Base-by-base conservation (phyloP, 2,329 filamentous ascomycete genomes). In the Magnaporthiopsis poae region DNA sequence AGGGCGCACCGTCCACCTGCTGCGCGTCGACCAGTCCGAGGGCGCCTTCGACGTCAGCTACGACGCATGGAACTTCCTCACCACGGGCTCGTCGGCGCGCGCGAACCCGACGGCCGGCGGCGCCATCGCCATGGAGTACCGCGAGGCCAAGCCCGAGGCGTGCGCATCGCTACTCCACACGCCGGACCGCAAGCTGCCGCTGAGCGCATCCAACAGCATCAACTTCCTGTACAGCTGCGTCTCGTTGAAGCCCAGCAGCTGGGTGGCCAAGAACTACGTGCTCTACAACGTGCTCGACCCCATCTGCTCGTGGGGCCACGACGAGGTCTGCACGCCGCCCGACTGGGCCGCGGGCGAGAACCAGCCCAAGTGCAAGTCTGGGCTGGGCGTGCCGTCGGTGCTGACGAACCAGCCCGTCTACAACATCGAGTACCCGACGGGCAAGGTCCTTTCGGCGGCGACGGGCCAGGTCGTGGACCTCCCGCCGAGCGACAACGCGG, bases 11-110 rank as follows among this genome's bases (percentile, higher is more conserved):
- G 74, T 88, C 67, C 80, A 85, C 70, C 83, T 91, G 66, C 80
- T 87, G 68, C 80, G 80, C 73, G 77, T 87, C 69, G 85, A 87
- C 77, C 74, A 77, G 65, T 86, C 84, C 0, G 78, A 77, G 60
- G 84, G 84, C 63, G 84, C 84, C 65, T 74, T 84, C 73, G 85
- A 87, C 74, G 81, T 87, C 76, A 73, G 71, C 69, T 87, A 87
- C 77, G 84, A 87, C 69, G 84, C 84, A 64, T 87, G 83, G 83
- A 86, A 85, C 78, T 82, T 82, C 71, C 82, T 87, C 60, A 74
- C 75, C 70, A 82, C 79, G 46, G 84, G 84, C 69, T 71, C 79
- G 68, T 77, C 78, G 15, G 85, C 84, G 60, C 76, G 74, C 9
- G 73, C 77, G 18, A 72, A 77, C 64, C 83, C 84, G 18, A 75